Evolutionary conservation across 345 rosid species (phyloP), one percentile per base, ranked within the genome.

Genomic region (Bretschneidera sinensis): DNA sequence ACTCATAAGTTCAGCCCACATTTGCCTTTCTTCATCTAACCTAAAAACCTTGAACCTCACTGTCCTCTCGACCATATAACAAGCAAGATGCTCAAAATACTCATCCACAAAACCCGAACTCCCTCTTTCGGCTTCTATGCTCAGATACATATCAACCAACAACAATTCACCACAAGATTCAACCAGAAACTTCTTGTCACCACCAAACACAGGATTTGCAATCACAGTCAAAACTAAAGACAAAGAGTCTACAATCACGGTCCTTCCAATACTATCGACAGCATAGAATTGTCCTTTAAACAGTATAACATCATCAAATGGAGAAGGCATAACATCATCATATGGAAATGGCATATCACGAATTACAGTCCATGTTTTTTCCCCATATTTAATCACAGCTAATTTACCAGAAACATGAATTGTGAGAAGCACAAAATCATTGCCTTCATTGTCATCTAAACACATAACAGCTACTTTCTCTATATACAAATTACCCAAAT

Each of bases 361-460:
- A 25, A 86, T 82, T 19, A 91, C 81, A 47, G 75, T 77, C 99
- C 97, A 94, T 1, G 53, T 74, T 55, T 81, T 72, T 24, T 82
- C 76, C 45, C 78, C 82, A 65, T 84, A 75, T 59, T 51, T 91
- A 66, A 74, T 86, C 62, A 91, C 73, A 10, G 95, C 97, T 69
- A 95, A 81, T 61, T 83, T 85, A 54, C 97, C 99, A 24, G 97
- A 86, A 25, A 88, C 79, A 74, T 90, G 99, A 54, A 91, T 86
- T 0, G 96, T 88, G 22, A 91, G 96, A 79, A 94, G 61, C 63
- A 79, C 73, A 35, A 86, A 94, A 22, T 51, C 79, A n/a, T 47
- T 66, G 1, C 52, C 64, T 0, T 17, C 51, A 23, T 66, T 67
- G 51, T 74, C 57, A 28, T 70, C 78, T 17, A 74, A 50, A 62